Base-by-base conservation (phyloP, 2,329 filamentous ascomycete genomes). In the Diaporthe sp. region DNA sequence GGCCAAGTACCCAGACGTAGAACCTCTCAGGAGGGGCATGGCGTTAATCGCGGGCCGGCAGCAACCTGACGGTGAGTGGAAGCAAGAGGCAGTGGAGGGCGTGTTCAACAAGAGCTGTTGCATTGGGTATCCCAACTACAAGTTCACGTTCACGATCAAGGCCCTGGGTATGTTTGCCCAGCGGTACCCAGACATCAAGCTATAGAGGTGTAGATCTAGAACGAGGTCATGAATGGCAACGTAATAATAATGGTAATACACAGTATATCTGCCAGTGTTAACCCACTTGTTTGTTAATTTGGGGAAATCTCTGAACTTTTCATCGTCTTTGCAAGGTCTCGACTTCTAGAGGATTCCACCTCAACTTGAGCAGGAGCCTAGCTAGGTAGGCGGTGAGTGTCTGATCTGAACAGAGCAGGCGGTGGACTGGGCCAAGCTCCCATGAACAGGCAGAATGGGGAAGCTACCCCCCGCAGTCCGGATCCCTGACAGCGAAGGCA, bases 41-140 rank as follows among this genome's bases (percentile, higher is more conserved):
- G 91, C 89, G 82, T 87, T 99, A 80, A 90, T 99, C 77, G 96
- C 98, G 92, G 86, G 89, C 42, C 90, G 96, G 67, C 97, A 99
- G 86, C 93, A 95, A 83, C 82, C 88, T 3, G 98, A 98, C 81
- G 97, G 97, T 46, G 96, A 98, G 86, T 99, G 97, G 97, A 83
- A 94, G 79, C 96, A 98, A 82, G 97, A 98, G 84, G 93, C 94
- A 0, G 98, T 99, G 80, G 97, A 99, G 84, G 97, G 97, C 2
- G 97, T 99, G 15, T 99, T 99, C 86, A 99, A 99, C 86, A 98
- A 98, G 88, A 97, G 93, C 81, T 98, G 96, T 88, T 98, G 98
- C 95, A 99, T 99, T 78, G 97, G 95, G 0, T 99, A 99, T 82
- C 96, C 96, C 58, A 99, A 99, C 88, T 99, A 99, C 88, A 99